Base-by-base conservation (phyloP, 2,329 filamentous ascomycete species). In the Neoscytalidium dimidiatum region DNA sequence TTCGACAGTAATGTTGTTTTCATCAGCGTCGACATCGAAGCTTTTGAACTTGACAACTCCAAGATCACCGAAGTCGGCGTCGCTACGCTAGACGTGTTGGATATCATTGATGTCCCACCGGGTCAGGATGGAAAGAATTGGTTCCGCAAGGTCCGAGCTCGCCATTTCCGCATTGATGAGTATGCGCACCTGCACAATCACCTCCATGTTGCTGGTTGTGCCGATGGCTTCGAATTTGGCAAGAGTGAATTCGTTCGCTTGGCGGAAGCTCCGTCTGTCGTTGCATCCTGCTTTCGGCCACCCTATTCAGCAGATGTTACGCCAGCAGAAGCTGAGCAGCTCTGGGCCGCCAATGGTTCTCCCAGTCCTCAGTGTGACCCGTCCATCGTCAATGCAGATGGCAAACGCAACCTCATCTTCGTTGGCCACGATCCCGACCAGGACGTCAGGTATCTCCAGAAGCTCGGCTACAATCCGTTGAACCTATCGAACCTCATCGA, bases 61-160 rank as follows among this genome's bases (percentile, higher is more conserved):
- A 81, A 86, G 13, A 84, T 98, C 66, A 96, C 94, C 0, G 95
- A 99, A 76, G 83, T 99, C 43, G 95, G 95, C 0, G 82, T 99
- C 44, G 89, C 92, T 1, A 88, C 89, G 2, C 82, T 98, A 0
- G 93, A 98, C 74, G 93, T 90, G 0, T 75, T 79, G 21, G 83
- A 86, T 58, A 76, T 92, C 23, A 70, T 77, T 1, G 78, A 75
- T 7, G 67, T 88, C 0, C 71, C 85, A 0, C 90, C 91, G 2
- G 91, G 91, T 0, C 71, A 79, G 2, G 77, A 81, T 28, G 92
- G 88, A 3, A 70, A 79, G 44, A 83, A 87, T 41, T 97, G 94
- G 93, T 85, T 86, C 68, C 70, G 80, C 0, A 77, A 83, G 58
- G 90, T 97, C 68, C 81, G 86, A 31, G 86, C 85, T 13, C 85